Evolutionary conservation across 2,329 filamentous ascomycete species (phyloP).

Genomic region (Aspergillus phoenicis): DNA sequence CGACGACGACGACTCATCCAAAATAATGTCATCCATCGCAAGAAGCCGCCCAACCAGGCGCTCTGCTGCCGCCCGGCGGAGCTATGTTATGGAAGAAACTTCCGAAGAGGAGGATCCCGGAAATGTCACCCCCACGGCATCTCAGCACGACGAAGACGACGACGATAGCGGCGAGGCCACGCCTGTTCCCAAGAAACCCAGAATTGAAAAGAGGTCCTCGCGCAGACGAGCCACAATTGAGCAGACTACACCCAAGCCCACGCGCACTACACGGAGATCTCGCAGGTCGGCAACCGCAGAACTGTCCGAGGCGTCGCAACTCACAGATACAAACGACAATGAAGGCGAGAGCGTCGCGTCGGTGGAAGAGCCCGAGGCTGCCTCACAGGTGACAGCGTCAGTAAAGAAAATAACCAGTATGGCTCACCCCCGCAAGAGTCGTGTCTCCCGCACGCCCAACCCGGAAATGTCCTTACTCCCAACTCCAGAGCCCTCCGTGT

Average conservation of each 20-base stretch:
- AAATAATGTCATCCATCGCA: conserved; percentile 43
- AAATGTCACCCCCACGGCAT: conserved; percentile 47
- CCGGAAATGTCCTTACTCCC: conserved; percentile 46
- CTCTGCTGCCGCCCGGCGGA: conserved; percentile 63
- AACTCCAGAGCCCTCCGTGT: conserved; percentile 56
- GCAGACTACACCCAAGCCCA: conserved; percentile 43
- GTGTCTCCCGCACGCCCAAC: conserved; percentile 45
- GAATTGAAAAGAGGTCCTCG: conserved; percentile 57
- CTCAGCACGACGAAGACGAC: conserved; percentile 54
- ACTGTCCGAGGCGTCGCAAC: conserved; percentile 62
- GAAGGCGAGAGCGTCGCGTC: conserved; percentile 34
- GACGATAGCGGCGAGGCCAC: conserved; percentile 69
- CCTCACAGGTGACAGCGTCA: conserved; percentile 56
- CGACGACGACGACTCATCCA: conserved; percentile 18
- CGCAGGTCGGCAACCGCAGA: conserved; percentile 52
- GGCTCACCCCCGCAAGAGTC: conserved; percentile 42
- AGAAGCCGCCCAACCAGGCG: conserved; percentile 61
- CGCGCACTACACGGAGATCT: conserved; percentile 33
- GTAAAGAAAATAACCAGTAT: conserved; percentile 71
- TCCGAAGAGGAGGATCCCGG: conserved; percentile 72
- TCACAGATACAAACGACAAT: conserved; percentile 41
- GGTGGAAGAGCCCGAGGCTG: conserved; percentile 55
- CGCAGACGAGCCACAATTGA: conserved; percentile 56
- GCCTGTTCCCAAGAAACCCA: conserved; percentile 66
- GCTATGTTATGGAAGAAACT: conserved; percentile 72